phyloP scores from a whole-genome alignment of 2,329 filamentous ascomycete species.

The Xylogone sp. region DNA sequence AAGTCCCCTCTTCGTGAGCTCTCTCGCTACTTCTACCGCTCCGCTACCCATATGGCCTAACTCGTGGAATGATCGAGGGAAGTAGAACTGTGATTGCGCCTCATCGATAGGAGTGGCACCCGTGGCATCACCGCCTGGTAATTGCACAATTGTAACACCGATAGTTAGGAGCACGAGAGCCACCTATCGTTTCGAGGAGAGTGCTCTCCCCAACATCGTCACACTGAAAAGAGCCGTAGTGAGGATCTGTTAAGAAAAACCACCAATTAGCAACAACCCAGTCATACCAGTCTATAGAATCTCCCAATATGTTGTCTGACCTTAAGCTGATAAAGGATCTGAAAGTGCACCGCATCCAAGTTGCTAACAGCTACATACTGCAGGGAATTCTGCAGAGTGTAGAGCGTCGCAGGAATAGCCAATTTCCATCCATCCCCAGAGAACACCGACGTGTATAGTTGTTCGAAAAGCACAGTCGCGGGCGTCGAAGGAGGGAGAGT shows the following conservation, averaged over 20 bases:
- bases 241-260: conserved; percentile 56
- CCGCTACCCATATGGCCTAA: conserved; percentile 60
- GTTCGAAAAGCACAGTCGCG: conserved; percentile 73
- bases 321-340: conserved; percentile 91
- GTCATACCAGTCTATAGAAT: background rate
- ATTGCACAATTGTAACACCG: conserved; percentile 81
- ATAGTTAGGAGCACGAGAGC: conserved; percentile 74
- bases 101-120: conserved; percentile 59
- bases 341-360: conserved; percentile 86
- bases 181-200: conserved; percentile 74
- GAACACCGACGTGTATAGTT: conserved; percentile 78
- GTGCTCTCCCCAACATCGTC: conserved; percentile 64
- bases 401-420: conserved; percentile 81
- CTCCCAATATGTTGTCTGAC: conserved; percentile 31
- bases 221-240: conserved; percentile 87
- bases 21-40: conserved; percentile 43
- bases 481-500: conserved; percentile 75
- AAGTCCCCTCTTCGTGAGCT: conserved; percentile 47
- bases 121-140: conserved; percentile 60
- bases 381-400: conserved; percentile 89
- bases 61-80: conserved; percentile 76
- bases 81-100: conserved; percentile 54
- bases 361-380: conserved; percentile 92
- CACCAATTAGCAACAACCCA: conserved; percentile 10
- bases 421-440: conserved; percentile 93